These are phyloP conservation scores for Symbiodinium natans DNA, from an alignment of 73 alveolate species.

Conservation along the genomic window DNA sequence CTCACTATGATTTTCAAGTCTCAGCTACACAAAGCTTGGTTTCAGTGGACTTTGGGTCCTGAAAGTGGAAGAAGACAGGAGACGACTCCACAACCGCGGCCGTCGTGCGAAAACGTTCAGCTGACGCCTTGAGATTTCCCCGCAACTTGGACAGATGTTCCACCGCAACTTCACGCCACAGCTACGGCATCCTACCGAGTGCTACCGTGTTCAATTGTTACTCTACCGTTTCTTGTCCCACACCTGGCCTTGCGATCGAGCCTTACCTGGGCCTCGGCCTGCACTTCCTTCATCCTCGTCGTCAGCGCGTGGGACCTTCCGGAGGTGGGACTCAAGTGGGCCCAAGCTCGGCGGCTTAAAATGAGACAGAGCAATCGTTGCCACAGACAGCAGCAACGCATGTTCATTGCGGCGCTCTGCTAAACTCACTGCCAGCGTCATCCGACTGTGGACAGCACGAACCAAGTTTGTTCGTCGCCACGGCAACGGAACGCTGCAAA, in stretches of 20 bases:
- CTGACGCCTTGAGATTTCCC: background rate
- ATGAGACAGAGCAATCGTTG: no score
- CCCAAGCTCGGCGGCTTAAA: background rate
- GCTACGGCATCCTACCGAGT: background rate
- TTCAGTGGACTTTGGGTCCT: background rate
- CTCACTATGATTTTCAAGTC: background rate
- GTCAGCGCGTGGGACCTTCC: slow-evolving; percentile 53
- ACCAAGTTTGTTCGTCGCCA: slow-evolving; percentile 32
- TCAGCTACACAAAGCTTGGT: background rate
- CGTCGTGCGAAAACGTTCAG: slow-evolving; percentile 54
- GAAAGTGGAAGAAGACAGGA: slow-evolving; percentile 50
- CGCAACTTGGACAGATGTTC: background rate
- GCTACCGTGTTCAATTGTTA: background rate
- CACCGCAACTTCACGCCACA: background rate
- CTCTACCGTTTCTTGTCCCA: background rate
- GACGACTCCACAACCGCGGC: slow-evolving; percentile 56
- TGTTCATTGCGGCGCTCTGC: no score
- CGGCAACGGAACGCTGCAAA: slow-evolving; percentile 36
- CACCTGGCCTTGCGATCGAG: slow-evolving; percentile 55
- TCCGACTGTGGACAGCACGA: background rate
- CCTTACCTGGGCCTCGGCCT: slow-evolving; percentile 32
- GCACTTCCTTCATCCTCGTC: slow-evolving; percentile 38
- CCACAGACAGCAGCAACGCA: background rate
- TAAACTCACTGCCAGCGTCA: no score
- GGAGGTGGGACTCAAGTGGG: background rate